Evolutionary conservation across 1,284 basidiomycete species (phyloP), one percentile per base, ranked within the genome.

Genomic region (Xerocomus nothofagi): DNA sequence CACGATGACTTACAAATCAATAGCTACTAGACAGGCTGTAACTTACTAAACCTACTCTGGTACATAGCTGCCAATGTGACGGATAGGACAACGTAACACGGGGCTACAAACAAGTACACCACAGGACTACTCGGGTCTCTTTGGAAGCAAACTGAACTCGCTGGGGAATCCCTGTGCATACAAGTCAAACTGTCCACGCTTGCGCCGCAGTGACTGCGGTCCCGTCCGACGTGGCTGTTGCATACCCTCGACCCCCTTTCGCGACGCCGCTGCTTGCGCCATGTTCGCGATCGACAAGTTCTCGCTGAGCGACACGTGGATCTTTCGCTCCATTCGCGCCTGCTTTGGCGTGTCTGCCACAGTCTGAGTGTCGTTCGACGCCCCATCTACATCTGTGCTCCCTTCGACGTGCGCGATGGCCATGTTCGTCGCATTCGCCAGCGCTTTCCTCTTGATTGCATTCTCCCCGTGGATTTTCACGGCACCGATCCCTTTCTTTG

Each of bases 201-300:
- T 51, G 18, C 60, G 57, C 17, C 60, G 44, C 43, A 50, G 12
- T 2, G 56, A 29, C 36, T 50, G 44, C 38, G 36, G 8, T 4
- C 27, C 17, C 21, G 7, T 23, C 14, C 43, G 50, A 29, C 43
- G 49, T 6, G n/a, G 17, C 27, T 36, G 53, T 14, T 29, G n/a
- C 23, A 4, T 31, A 3, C 27, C 21, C 33, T 51, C 47, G n/a
- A 17, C 17, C 14, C 9, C 14, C 58, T 45, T 59, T 18, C 44
- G 44, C 33, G 14, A 30, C 29, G 46, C 26, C 30, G 33, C 23
- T 15, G 38, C 37, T 6, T 38, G 49, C n/a, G 4, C 36, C 32
- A 62, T 30, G 40, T 59, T 60, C 29, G 46, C 37, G 15, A 60
- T 49, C 31, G 59, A 62, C 44, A 63, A 1, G 43, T 63, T 64